Evolutionary conservation across 495 filamentous ascomycete genomes (phyloP).

Genomic region (Cercophora sp.): DNA sequence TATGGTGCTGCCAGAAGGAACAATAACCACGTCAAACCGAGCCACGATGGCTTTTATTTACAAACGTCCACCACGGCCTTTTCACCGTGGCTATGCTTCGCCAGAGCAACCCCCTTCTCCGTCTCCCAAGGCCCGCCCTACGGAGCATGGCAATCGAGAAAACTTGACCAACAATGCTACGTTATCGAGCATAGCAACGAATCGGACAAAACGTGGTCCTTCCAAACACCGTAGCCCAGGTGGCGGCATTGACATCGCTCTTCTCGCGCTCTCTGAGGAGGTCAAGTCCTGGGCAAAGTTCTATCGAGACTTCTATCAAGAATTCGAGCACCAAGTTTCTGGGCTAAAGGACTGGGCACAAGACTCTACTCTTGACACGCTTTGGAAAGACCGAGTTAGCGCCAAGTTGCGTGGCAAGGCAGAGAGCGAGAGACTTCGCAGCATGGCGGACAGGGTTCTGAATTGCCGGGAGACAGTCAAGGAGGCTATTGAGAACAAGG

Average conservation of each 20-base stretch:
- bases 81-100: not conserved
- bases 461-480: not conserved
- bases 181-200: no score
- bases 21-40: no score
- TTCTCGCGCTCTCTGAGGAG: slow-evolving; percentile 16
- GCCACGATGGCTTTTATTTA: no score
- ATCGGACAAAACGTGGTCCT: not conserved
- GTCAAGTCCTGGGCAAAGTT: slow-evolving; percentile 7
- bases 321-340: slow-evolving; percentile 14
- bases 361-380: slow-evolving; percentile 15
- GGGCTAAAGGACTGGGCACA: slow-evolving; percentile 17
- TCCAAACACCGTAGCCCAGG: not conserved
- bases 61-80: no score
- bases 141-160: not conserved
- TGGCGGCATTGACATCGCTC: slow-evolving; percentile 15
- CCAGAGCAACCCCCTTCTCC: not conserved
- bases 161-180: no score
- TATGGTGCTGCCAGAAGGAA: no score
- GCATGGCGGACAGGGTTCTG: not conserved
- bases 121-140: not conserved
- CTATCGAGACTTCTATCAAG: slow-evolving; percentile 9
- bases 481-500: no score
- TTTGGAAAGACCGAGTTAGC: slow-evolving; percentile 22
- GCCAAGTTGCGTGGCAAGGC: slow-evolving; percentile 8
- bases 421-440: slow-evolving; percentile 1